Evolutionary conservation across 352 stramenopile species (phyloP), one percentile per base, ranked within the genome.

Genomic region (Thalassiosira livingstoniorum): DNA sequence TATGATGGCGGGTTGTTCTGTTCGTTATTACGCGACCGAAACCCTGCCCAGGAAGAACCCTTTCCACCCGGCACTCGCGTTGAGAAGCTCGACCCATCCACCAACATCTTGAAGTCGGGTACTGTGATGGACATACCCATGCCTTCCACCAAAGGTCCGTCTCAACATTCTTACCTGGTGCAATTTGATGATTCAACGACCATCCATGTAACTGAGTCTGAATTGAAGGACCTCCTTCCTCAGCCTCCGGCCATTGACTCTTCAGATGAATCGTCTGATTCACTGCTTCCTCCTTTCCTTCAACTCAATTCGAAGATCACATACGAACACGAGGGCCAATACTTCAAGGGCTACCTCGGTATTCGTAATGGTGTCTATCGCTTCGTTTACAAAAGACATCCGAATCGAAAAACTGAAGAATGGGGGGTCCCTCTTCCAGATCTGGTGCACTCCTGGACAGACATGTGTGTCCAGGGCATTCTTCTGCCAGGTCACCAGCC

Each of bases 401-500:
- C 27, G 3, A 43, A 63, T 54, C 32, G 29, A 4, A 37, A 31
- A 37, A 57, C 66, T 21, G 13, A 25, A 21, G 21, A 58, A 15
- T 76, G 67, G 66, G 58, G n/a, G 4, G 23, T 76, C 23, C 68
- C 45, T 4, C 61, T 79, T 10, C 71, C 60, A 0, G 47, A 66
- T 32, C 67, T 78, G 23, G n/a, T 27, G 29, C 60, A 55, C 10
- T 18, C 15, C 2, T 80, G 45, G 63, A 64, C 32, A 13, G 53
- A 32, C 1, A 29, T 74, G 3, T 11, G 64, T 0, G 37, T 18
- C 1, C 43, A 73, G 15, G 42, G 65, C n/a, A 62, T 68, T 1
- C 18, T 75, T 37, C 15, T 80, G 27, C 73, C 73, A 15, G 73
- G 73, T 18, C 63, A 80, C 37, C 4, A 75, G 67, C 29, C 37